A percentile compares a stretch with the other conserved stretches of the same genome.
Evolutionary conservation across 2,329 filamentous ascomycete genomes (phyloP).

Genomic region (Exophiala oligosperma): DNA sequence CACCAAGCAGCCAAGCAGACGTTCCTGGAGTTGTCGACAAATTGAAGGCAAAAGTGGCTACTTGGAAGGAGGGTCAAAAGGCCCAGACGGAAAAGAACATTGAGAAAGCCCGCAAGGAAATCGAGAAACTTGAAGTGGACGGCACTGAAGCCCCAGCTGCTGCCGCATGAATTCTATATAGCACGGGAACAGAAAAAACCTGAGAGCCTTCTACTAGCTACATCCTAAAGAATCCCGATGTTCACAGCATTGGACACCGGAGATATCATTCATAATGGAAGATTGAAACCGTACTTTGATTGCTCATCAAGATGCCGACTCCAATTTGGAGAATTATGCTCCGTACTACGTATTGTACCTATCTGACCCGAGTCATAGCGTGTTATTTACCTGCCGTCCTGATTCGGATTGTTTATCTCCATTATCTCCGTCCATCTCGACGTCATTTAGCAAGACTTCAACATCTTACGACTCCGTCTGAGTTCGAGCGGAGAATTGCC

Average conservation of each 20-base stretch:
- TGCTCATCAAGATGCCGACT: too few relatives aligned
- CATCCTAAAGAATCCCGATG: neutral
- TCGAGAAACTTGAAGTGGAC: constrained; percentile 78
- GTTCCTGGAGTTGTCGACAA: constrained; percentile 80
- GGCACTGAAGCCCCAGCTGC: constrained; percentile 58
- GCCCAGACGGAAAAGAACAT: constrained; percentile 95
- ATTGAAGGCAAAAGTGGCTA: constrained; percentile 84
- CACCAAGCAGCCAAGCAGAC: constrained; percentile 82
- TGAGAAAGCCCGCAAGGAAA: constrained; percentile 93
- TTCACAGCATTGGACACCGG: neutral
- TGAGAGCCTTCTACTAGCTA: neutral
- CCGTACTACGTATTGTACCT: too few relatives aligned
- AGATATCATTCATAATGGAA: neutral
- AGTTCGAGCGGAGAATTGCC: too few relatives aligned
- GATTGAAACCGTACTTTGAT: neutral
- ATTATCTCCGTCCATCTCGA: neutral
- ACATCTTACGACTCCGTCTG: neutral
- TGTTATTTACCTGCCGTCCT: neutral
- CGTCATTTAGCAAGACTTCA: neutral
- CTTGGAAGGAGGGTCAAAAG: constrained; percentile 90
- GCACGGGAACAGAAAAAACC: too few relatives aligned
- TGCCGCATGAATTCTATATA: neutral
- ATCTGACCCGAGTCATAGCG: neutral
- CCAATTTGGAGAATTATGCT: too few relatives aligned
- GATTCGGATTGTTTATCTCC: neutral